Base-by-base conservation (phyloP, 129 eudicot species). In the Artemisia argyi region DNA sequence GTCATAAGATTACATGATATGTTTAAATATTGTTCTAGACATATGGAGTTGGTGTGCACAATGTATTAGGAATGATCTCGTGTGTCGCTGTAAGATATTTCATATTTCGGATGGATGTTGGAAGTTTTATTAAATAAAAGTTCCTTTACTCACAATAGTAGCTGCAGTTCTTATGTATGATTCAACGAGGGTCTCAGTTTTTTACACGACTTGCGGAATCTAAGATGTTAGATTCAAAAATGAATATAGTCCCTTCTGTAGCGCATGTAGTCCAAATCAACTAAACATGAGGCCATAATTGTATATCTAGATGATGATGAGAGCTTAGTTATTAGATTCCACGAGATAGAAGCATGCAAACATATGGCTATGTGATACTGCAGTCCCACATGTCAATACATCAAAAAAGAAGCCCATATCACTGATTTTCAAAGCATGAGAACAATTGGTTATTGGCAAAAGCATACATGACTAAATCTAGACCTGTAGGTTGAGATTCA, bases 51-150 rank as follows among this genome's bases (percentile, higher is more conserved):
- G 46, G 52, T 13, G 16, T 26, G 47, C 66, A 61, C 65, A 61
- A 39, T 28, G 32, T 61, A 60, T 15, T 7, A 73, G 59, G 16
- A 61, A 48, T 73, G 69, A 14, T 61, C 61, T 48, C 24, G 11
- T 53, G 17, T 20, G 73, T 66, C 48, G 73, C 11, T 53, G 59
- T 55, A 55, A 22, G 9, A 65, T 65, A 46, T 66, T 55, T 55
- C 26, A 18, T 32, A 62, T 19, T n/a, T 35, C 26, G 65, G 20
- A 32, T 73, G 42, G 51, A 50, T 26, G 61, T 49, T 7, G 14
- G 17, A 12, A 42, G 20, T 22, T 49, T 28, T 17, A 18, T 14
- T 13, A 7, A 47, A 66, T 47, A 19, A 2, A 64, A 7, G 54
- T 11, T 17, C 8, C 17, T 16, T n/a, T 9, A 58, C 9, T 10